Evolutionary conservation across 148 eudicot genomes (phyloP), one percentile per base, ranked within the genome.

Genomic region (Cornus florida): DNA sequence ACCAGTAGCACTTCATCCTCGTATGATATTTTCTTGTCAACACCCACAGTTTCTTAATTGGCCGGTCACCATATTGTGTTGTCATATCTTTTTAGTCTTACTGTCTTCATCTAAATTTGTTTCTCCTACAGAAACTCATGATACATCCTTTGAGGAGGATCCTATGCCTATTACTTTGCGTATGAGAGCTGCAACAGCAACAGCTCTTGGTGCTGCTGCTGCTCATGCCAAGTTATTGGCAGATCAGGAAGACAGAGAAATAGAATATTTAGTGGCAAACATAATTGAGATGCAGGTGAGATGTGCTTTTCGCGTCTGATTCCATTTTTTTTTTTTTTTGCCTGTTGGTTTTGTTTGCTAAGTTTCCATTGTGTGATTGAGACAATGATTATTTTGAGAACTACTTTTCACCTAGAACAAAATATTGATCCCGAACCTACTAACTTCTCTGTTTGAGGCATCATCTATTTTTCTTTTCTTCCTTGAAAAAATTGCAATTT

Each of bases 141-240:
- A 83, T 35, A 43, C 76, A 80, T 77, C 84, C 35, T 14, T 85
- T 32, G 79, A 33, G 31, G 86, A 83, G 78, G 86, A 86, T 74
- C 77, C 80, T 38, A 87, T 96, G 75, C 93, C 95, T 57, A 77
- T 86, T 50, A 86, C 91, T 59, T 84, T 94, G 59, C 89, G 86
- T 77, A 88, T 90, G 86, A 84, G 97, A 84, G 98, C 92, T 57
- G 95, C 94, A 82, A 92, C 91, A 70, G 97, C 92, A 48, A 90
- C 94, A 23, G 94, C 96, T 64, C 97, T 94, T 74, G 99, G 99
- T 78, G 93, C 89, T 75, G 98, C 95, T 75, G 99, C 98, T 86
- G 99, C 97, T 62, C 95, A 82, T 88, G 97, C 99, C 69, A 94
- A 87, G 77, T 71, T 94, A 79, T 84, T 94, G 89, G 99, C 99